A percentile compares a stretch with the other conserved stretches of the same genome.
Evolutionary conservation across 176 grass and related monocot species (phyloP).

Genomic region (Phyllostachys edulis): DNA sequence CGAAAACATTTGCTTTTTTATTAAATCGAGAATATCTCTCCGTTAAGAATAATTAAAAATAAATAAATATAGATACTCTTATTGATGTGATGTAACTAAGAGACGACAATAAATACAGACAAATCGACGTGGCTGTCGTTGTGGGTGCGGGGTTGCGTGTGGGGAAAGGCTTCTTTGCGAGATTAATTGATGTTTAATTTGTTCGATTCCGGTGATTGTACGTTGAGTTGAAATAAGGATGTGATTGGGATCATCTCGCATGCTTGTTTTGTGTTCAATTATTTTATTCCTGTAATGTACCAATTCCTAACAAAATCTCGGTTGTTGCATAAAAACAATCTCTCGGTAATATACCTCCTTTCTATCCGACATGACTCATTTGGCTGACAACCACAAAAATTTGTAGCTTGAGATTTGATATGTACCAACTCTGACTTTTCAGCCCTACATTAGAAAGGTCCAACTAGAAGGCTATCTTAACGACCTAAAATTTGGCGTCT

Average conservation of each 20-base stretch:
- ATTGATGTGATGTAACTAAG: too few relatives aligned
- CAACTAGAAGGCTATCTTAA: not conserved
- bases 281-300: not conserved
- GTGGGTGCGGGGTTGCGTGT: too few relatives aligned
- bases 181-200: not conserved
- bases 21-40: too few relatives aligned
- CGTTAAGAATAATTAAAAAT: too few relatives aligned
- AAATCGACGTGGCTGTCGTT: too few relatives aligned
- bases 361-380: not conserved
- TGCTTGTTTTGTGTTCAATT: not conserved
- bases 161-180: not conserved
- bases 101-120: too few relatives aligned
- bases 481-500: not conserved
- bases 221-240: not conserved
- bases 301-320: not conserved
- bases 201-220: not conserved
- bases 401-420: too few relatives aligned
- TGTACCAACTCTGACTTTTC: too few relatives aligned
- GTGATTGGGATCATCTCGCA: not conserved
- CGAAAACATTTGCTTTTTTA: too few relatives aligned
- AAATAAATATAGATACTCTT: too few relatives aligned
- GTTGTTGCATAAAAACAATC: too few relatives aligned
- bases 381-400: not conserved
- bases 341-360: not conserved
- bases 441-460: not conserved